Conservation (phyloP, 2,329 filamentous ascomycete species). For the Cytospora chrysosperma region DNA sequence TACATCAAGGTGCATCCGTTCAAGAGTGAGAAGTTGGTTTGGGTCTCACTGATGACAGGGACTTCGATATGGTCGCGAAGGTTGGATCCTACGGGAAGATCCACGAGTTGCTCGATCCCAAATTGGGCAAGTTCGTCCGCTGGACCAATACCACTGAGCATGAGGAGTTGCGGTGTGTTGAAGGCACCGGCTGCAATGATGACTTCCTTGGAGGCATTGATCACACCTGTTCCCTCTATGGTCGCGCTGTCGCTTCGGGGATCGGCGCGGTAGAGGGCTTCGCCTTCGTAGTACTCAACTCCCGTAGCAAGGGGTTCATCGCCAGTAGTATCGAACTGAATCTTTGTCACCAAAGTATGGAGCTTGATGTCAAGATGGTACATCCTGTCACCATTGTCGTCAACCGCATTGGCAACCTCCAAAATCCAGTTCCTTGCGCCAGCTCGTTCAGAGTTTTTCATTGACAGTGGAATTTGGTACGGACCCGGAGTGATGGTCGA, state of each 20-base stretch:
- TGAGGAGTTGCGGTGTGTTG: conserved; percentile 54
- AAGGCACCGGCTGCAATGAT: conserved; percentile 52
- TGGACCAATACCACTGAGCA: conserved; percentile 50
- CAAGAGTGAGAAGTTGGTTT: conserved; percentile 38
- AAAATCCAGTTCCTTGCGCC: conserved; percentile 28
- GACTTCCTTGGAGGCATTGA: conserved; percentile 45
- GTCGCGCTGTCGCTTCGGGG: conserved; percentile 41
- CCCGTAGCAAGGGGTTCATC: conserved; percentile 5
- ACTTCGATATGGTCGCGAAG: conserved; percentile 58
- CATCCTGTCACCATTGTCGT: not conserved
- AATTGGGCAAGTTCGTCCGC: conserved; percentile 38
- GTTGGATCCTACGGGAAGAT: conserved; percentile 60
- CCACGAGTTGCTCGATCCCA: conserved; percentile 44
- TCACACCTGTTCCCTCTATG: conserved; percentile 30
- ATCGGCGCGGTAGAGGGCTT: conserved; percentile 49
- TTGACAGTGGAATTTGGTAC: conserved; percentile 56
- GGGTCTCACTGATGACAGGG: conserved; percentile 42
- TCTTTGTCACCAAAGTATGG: conserved; percentile 21
- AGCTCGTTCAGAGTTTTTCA: conserved; percentile 42
- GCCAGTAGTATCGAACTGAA: conserved; percentile 11
- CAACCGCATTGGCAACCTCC: conserved; percentile 13
- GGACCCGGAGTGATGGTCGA: conserved; percentile 49
- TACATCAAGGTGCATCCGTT: conserved; percentile 36
- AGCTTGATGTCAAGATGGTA: conserved; percentile 22
- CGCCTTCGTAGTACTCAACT: conserved; percentile 37